Evolutionary conservation across 2,329 filamentous ascomycete genomes (phyloP), one percentile per base, ranked within the genome.

Genomic region (Colletotrichum neosansevieriae): DNA sequence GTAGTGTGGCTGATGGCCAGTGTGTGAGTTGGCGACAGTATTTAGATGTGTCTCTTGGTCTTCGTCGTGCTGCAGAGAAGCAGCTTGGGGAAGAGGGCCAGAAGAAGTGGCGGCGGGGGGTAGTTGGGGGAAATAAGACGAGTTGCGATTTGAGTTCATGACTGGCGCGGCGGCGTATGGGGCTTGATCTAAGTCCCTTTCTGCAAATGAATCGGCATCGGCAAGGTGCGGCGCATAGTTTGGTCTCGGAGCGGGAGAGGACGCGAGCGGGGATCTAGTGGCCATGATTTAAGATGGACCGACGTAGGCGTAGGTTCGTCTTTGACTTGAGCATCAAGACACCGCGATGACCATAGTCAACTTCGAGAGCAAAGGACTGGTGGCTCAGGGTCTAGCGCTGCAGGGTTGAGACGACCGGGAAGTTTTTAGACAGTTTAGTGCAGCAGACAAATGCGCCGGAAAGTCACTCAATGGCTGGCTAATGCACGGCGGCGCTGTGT

Each of bases 21-120:
- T 38, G 32, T 70, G 40, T 6, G 72, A 66, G 58, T 73, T 73
- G 36, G 71, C 71, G 15, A 71, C 32, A 24, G 73, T 73, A 59
- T 73, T 73, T 44, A 67, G 57, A 13, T 62, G 67, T 12, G 71
- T 70, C 24, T 67, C 60, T 58, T 70, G 51, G 19, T 70, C 70
- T 42, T 70, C 36, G 40, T 58, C 47, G 60, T 58, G 42, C 34
- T 11, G 50, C 24, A 57, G 17, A 56, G 60, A 40, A 21, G 40
- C 34, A 21, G 44, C 10, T 19, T 47, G 24, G 19, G 21, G 44
- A 24, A 40, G 17, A 44, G 47, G 45, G 13, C n/a, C n/a, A 38
- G 19, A 59, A 19, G 61, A 45, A 6, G 57, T 32, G 40, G 47
- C 13, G 15, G 51, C 47, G n/a, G 32, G 24, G 49, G 59, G 53